phyloP scores from a whole-genome alignment of 2,329 filamentous ascomycete genomes.

The Aschersonia sp. region DNA sequence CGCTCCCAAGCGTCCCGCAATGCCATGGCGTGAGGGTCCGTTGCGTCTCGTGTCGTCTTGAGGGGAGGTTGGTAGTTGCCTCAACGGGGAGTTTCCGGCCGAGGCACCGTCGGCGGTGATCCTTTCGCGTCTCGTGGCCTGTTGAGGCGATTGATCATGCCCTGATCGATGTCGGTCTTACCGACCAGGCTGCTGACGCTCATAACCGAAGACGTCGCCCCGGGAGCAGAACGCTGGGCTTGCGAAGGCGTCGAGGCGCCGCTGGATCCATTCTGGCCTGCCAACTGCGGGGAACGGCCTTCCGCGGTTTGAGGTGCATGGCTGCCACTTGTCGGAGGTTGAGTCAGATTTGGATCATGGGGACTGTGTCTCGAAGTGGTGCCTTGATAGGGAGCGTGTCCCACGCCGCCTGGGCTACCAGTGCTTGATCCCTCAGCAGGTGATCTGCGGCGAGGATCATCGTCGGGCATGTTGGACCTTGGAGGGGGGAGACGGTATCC shows the following conservation, averaged over 20 bases:
- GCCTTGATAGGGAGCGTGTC: conserved; percentile 22
- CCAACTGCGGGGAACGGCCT: conserved; percentile 22
- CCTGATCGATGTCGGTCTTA: conserved; percentile 38
- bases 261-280: conserved; percentile 20
- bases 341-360: conserved; percentile 20
- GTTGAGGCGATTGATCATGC: conserved; percentile 39
- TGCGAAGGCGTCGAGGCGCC: conserved; percentile 19
- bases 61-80: too few species aligned
- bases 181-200: conserved; percentile 37
- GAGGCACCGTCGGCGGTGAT: conserved; percentile 1
- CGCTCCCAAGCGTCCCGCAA: too few species aligned
- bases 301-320: conserved; percentile 15
- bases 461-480: conserved; percentile 24
- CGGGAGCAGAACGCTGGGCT: conserved; percentile 9
- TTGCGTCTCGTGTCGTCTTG: too few species aligned
- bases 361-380: conserved; percentile 21
- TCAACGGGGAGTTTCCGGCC: conserved; percentile 5
- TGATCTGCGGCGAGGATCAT: conserved; percentile 35
- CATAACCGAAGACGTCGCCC: conserved; percentile 29
- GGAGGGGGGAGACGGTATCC: conserved; percentile 31
- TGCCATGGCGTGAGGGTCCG: too few species aligned
- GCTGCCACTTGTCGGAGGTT: conserved; percentile 6
- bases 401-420: conserved; percentile 29
- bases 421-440: conserved; percentile 33
- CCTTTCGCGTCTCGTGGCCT: conserved; percentile 13